A percentile compares a stretch with the other conserved stretches of the same genome.
Conservation (phyloP, 257 asterid species). For the Nicotiana noctiflora region DNA sequence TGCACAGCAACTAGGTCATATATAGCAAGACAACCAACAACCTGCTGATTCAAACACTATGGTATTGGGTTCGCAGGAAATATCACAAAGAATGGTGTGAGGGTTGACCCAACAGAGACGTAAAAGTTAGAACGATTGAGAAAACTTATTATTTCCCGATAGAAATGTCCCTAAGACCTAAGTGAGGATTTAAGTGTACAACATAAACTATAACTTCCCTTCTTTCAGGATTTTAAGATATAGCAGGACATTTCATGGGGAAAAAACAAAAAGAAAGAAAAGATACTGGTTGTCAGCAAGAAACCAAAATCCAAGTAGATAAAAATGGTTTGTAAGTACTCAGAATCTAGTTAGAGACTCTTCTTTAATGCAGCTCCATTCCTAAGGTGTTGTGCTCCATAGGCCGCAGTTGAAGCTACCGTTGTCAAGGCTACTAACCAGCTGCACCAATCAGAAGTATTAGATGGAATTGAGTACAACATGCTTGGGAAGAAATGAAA, state of each 20-base stretch:
- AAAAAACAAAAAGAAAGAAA: neutral
- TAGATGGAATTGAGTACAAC: conserved; percentile 2
- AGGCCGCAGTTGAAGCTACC: conserved; percentile 66
- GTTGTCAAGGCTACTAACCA: conserved; percentile 88
- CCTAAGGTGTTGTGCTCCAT: conserved; percentile 68
- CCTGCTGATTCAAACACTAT: neutral
- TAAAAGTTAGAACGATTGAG: neutral
- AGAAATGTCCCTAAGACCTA: neutral
- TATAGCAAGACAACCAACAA: neutral
- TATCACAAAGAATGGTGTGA: neutral
- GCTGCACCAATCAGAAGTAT: conserved; percentile 40
- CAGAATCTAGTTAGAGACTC: neutral
- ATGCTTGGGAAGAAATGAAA: neutral
- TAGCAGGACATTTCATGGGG: neutral
- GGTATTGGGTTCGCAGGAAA: neutral
- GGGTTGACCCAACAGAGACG: neutral
- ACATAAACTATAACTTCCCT: neutral
- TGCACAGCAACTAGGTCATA: neutral
- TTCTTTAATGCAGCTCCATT: conserved; percentile 24
- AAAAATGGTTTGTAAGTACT: neutral
- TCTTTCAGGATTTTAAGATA: neutral
- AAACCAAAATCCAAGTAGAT: neutral
- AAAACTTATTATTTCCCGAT: neutral
- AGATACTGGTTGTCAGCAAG: neutral
- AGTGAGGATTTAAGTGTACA: neutral